phyloP scores from a whole-genome alignment of 2,329 filamentous ascomycete species.

The Podosphaera aphanis region DNA sequence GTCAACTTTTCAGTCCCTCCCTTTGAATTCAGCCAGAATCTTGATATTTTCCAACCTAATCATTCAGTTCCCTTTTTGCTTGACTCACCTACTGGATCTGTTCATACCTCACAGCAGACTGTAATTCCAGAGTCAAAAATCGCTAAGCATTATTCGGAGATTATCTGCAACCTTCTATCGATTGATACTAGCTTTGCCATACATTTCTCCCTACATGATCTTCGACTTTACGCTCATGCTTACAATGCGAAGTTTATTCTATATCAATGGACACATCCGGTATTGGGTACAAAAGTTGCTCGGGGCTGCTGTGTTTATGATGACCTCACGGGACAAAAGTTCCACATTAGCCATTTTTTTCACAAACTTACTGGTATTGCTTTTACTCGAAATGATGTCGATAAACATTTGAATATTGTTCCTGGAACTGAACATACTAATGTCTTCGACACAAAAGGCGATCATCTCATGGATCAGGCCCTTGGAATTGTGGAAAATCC shows the following conservation, averaged over 20 bases:
- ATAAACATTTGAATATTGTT: neutral
- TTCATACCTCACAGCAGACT: neutral
- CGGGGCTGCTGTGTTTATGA: neutral
- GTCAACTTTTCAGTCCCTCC: neutral
- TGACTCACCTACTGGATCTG: neutral
- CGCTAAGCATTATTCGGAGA: neutral
- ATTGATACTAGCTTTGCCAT: neutral
- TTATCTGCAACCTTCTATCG: neutral
- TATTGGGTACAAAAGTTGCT: neutral
- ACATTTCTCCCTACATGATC: neutral
- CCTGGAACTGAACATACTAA: neutral
- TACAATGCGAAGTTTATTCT: constrained; percentile 1
- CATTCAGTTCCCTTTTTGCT: neutral
- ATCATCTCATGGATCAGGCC: constrained; percentile 1
- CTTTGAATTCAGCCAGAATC: neutral
- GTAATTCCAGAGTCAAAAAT: neutral
- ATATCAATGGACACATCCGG: neutral
- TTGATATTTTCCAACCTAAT: neutral
- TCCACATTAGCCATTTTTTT: neutral
- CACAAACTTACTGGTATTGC: neutral
- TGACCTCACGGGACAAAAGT: neutral
- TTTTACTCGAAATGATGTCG: neutral
- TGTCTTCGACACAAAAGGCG: neutral
- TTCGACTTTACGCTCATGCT: constrained; percentile 2
- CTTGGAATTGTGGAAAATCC: constrained; percentile 1